Base-by-base conservation (phyloP, 352 stramenopile species). In the Globisporangium iwayamae region DNA sequence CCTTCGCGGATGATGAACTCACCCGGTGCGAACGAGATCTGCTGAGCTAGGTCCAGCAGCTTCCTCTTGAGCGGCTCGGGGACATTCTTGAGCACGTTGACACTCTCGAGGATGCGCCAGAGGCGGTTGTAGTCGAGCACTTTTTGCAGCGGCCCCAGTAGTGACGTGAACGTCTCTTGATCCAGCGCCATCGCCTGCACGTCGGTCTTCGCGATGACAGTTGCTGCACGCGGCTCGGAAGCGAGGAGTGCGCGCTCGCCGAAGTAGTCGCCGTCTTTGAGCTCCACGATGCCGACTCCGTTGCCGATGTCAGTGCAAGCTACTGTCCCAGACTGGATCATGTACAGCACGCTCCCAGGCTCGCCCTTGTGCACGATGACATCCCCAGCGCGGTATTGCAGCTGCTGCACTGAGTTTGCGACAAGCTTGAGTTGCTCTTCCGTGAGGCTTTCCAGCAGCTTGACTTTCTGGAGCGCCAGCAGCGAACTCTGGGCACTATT, bases 201-300 rank as follows among this genome's bases (percentile, higher is more conserved):
- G 39, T 83, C 68, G 3, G 69, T 82, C 34, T 79, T 73, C 0
- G 91, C 90, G 16, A 89, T 81, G 36, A 97, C 89, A 9, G 93
- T 98, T 5, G 91, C 92, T 7, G 89, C 84, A 18, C 89, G 83
- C 41, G 91, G 87, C 68, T 98, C 90, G 30, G 87, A 68, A 7
- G 79, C 91, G 16, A 98, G 62, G 6, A 98, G 71, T 4, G 94
- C 90, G 36, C 89, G 81, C 65, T 98, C 94, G 56, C 94, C 95
- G 71, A 98, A 98, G 73, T 94, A 98, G 52, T 97, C 87, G 11
- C 88, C 79, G 20, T 91, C 73, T 41, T 67, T 67, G 8, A 90
- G 63, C 45, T 82, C 69, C 3, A 90, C 77, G 16, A 74, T 64
- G 3, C 53, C 60, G 36, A 70, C 56, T n/a, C 63, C 71, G 32